Base-by-base conservation (phyloP, 2,329 filamentous ascomycete genomes). In the Balansia obtecta region DNA sequence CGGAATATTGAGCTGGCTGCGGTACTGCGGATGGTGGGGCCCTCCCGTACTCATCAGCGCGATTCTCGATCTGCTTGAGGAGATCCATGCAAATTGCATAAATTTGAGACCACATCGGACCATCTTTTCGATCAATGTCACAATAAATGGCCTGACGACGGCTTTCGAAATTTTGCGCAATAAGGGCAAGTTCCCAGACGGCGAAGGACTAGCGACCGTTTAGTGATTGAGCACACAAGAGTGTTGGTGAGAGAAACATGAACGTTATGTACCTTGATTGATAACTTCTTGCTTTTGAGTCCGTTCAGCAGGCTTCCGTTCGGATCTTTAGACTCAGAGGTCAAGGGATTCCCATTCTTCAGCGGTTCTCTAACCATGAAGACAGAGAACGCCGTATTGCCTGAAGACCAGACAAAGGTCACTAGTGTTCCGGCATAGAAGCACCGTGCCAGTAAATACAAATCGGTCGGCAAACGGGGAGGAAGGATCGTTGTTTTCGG, bases 241-340 rank as follows among this genome's bases (percentile, higher is more conserved):
- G 18, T 11, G 11, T 2, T 11, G 37, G 8, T 4, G 22, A 0
- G 7, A 34, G 12, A 5, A 37, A 8, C n/a, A 13, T 16, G 27
- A 27, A 5, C 27, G 8, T 15, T 9, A 63, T 73, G 59, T 68
- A 85, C 84, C 67, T 80, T 83, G 53, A 87, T 81, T 10, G 86
- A 74, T 9, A 87, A 74, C 65, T 91, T 93, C 68, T 89, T 93
- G 56, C 84, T 84, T 63, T 83, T 90, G 44, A 97, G 66, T 0
- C 91, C 91, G 51, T 83, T 88, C 46, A 97, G 65, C 30, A 97
- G 73, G 62, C 87, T 95, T 37, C 88, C 89, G 60, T 95, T 97
- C 1, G 91, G 88, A 65, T 96, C 90, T 61, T 87, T 93, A 15
- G 88, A 87, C 57, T 91, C 86, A 16, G 79, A 77, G 0, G 88